A percentile compares a stretch with the other conserved stretches of the same genome.
phyloP scores from a whole-genome alignment of 1,284 basidiomycete genomes.

The Ceratobasidium sp. region DNA sequence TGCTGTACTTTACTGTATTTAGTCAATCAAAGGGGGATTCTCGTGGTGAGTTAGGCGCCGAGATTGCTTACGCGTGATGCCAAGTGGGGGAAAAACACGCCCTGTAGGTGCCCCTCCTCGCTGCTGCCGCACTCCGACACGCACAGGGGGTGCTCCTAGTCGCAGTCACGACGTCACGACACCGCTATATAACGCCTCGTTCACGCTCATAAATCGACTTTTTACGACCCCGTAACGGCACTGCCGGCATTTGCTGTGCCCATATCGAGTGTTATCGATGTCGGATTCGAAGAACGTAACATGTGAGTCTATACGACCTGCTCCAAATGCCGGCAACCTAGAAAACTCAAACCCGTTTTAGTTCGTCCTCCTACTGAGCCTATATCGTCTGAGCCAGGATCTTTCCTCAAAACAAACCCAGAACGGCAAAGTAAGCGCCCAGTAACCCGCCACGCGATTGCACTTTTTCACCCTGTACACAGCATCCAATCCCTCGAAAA shows the following conservation, averaged over 20 bases:
- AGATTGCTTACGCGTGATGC: conserved; percentile 9
- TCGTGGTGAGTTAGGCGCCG: conserved; percentile 3
- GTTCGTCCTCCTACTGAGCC: conserved; percentile 17
- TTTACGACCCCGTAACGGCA: conserved; percentile 46
- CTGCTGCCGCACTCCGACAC: conserved; percentile 25
- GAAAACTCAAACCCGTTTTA: conserved; percentile 1
- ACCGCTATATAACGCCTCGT: conserved; percentile 36
- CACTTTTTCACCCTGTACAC: background rate
- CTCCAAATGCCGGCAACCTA: background rate
- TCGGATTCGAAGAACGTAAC: conserved; percentile 34
- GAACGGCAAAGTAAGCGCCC: conserved; percentile 32
- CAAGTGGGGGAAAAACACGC: conserved; percentile 6
- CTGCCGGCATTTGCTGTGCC: conserved; percentile 36
- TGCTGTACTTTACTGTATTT: background rate
- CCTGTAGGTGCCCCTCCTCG: conserved; percentile 17
- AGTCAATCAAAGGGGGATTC: background rate
- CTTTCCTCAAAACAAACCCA: conserved; percentile 6
- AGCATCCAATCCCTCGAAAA: conserved; percentile 34
- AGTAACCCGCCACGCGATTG: background rate
- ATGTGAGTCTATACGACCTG: conserved; percentile 12
- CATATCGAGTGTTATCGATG: conserved; percentile 37
- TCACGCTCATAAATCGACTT: conserved; percentile 29
- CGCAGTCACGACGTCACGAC: conserved; percentile 42
- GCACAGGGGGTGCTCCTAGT: conserved; percentile 14
- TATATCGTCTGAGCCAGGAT: conserved; percentile 27